Base-by-base conservation (phyloP, 495 filamentous ascomycete genomes). In the Bombardia bombarda region DNA sequence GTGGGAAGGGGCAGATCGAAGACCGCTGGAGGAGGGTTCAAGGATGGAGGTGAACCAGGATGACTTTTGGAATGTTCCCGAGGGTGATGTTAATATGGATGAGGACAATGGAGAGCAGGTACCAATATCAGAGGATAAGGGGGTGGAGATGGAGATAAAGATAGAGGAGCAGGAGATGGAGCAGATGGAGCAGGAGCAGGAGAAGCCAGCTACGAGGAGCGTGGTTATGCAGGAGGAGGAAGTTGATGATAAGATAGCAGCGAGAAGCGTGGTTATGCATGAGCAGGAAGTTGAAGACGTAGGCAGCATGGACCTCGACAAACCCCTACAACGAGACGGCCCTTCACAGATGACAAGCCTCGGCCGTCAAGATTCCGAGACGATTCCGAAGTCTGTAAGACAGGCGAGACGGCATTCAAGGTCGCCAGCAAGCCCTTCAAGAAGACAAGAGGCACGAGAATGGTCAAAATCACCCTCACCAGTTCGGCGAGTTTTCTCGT, bases 1-100 rank as follows among this genome's bases (percentile, higher is more conserved):
- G 58, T 76, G 28, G 74, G 79, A 83, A 67, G 47, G 70, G 56
- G 55, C 74, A 64, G 59, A 82, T 22, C 52, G 22, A 21, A 76
- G 34, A 55, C 66, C 47, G 33, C 42, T 57, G 34, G 35, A 48
- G 39, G 48, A 57, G 42, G 40, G 40, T 20, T 47, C 49, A 33
- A 43, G 17, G 28, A 43, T 49, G 49, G 43, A 53, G 17, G 43
- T 41, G 25, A 35, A 32, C 10, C 1, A 4, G 33, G 39, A 51
- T 14, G 31, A 49, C 19, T 56, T 51, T 13, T 45, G 45, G 51
- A 49, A 42, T 37, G 49, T 36, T 34, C 43, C 49, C 23, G 31
- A 2, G 26, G 13, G 9, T 24, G 31, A 38, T 7, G 42, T 17
- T 19, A 14, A 41, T 9, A 24, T 24, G 26, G 42, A 36, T 0